A percentile compares a stretch with the other conserved stretches of the same genome.
These are phyloP conservation scores for Penicillium diatomitis DNA, from an alignment of 495 filamentous ascomycete genomes.

Conservation along the genomic window DNA sequence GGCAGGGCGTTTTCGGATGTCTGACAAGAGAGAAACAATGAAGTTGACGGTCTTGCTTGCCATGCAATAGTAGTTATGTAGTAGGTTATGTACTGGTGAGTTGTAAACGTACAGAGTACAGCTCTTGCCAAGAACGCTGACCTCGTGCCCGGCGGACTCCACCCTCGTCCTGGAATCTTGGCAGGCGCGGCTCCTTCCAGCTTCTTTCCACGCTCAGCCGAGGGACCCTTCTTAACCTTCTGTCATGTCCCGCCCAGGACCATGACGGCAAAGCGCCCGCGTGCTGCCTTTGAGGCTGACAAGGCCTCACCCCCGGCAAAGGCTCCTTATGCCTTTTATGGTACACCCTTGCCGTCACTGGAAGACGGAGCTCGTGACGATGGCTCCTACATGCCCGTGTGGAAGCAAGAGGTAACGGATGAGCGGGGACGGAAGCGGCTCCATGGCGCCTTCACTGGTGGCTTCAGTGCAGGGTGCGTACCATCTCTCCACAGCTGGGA, in stretches of 20 bases:
- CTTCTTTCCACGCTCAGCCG: too few relatives aligned
- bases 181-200: too few relatives aligned
- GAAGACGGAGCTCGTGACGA: constrained; percentile 78
- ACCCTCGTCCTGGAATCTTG: too few relatives aligned
- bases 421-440: constrained; percentile 85
- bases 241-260: constrained; percentile 5
- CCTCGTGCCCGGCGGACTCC: too few relatives aligned
- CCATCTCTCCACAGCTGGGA: background rate
- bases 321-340: constrained; percentile 74
- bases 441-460: constrained; percentile 94
- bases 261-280: constrained; percentile 76
- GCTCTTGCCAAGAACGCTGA: too few relatives aligned
- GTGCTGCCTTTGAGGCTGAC: constrained; percentile 70
- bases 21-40: too few relatives aligned
- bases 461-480: constrained; percentile 85
- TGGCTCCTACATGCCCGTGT: constrained; percentile 85
- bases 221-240: background rate
- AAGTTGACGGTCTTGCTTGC: too few relatives aligned
- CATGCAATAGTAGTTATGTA: too few relatives aligned
- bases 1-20: too few relatives aligned
- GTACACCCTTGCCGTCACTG: constrained; percentile 74
- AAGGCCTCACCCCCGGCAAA: constrained; percentile 36
- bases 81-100: too few relatives aligned
- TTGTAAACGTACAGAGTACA: too few relatives aligned
- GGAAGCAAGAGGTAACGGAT: constrained; percentile 96